Percentiles rank a stretch among this genome's conserved stretches.
phyloP scores from a whole-genome alignment of 257 asterid genomes.

The Solanum peruvianum region DNA sequence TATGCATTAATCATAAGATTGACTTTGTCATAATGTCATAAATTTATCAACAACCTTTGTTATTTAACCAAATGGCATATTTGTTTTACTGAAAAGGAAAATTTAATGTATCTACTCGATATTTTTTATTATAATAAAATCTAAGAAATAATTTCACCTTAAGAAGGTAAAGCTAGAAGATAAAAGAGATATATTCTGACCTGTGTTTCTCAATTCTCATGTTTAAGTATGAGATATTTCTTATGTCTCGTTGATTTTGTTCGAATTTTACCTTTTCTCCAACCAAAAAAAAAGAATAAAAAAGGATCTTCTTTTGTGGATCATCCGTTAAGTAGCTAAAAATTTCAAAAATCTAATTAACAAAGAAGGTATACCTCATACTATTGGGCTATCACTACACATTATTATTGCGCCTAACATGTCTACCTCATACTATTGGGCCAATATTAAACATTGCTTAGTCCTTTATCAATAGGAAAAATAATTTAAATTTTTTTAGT shows the following conservation, averaged over 20 bases:
- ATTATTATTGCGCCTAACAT: neutral
- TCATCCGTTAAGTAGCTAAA: neutral
- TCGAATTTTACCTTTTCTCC: too few relatives aligned
- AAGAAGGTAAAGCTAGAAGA: neutral
- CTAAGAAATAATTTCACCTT: neutral
- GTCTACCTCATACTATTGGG: neutral
- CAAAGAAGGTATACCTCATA: neutral
- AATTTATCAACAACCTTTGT: neutral
- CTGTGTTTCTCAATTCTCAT: neutral
- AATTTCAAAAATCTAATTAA: neutral
- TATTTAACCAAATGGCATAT: neutral
- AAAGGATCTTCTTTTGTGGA: too few relatives aligned
- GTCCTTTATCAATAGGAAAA: neutral
- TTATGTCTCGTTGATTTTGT: neutral
- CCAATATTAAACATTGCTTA: neutral
- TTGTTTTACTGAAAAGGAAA: neutral
- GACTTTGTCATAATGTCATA: neutral
- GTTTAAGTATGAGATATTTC: neutral
- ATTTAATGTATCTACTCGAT: neutral
- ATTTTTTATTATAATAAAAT: too few relatives aligned
- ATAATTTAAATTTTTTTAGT: too few relatives aligned
- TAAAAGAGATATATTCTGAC: neutral
- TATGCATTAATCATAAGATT: too few relatives aligned
- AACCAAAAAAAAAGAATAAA: too few relatives aligned
- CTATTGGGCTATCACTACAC: neutral